Evolutionary conservation across 768 basidiomycete species (phyloP).

Genomic region (Termitomyces titanicus): DNA sequence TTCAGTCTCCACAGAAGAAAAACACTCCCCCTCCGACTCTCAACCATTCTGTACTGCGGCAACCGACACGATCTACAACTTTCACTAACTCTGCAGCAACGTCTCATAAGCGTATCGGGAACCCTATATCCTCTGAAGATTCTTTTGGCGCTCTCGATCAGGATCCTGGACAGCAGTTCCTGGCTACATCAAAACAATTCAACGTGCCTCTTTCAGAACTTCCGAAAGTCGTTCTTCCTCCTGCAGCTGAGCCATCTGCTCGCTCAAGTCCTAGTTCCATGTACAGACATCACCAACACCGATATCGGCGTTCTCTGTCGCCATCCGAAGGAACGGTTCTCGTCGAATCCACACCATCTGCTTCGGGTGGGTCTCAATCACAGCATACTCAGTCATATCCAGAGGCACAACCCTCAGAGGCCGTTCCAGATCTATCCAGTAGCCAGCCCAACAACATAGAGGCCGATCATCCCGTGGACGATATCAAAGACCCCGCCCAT

Average conservation of each 20-base stretch:
- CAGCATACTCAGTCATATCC: slow-evolving; percentile 20
- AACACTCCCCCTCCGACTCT: slow-evolving; percentile 5
- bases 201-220: slow-evolving; percentile 57
- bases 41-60: background rate
- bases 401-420: slow-evolving; percentile 22
- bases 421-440: slow-evolving; percentile 16
- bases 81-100: background rate
- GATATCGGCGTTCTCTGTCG: slow-evolving; percentile 8
- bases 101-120: slow-evolving; percentile 3
- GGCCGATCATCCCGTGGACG: background rate
- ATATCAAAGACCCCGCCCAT: slow-evolving; percentile 15
- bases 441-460: slow-evolving; percentile 2
- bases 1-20: slow-evolving; percentile 26
- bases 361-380: slow-evolving; percentile 38
- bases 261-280: slow-evolving; percentile 1
- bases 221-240: slow-evolving; percentile 17
- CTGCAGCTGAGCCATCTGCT: background rate
- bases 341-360: slow-evolving; percentile 54
- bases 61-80: background rate
- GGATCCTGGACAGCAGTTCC: slow-evolving; percentile 41
- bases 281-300: slow-evolving; percentile 2
- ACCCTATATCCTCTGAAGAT: slow-evolving; percentile 45
- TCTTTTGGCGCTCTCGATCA: slow-evolving; percentile 55
- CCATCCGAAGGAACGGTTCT: slow-evolving; percentile 25
- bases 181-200: slow-evolving; percentile 48